phyloP scores from a whole-genome alignment of 441 rosid species.

The Adansonia rubrostipa region DNA sequence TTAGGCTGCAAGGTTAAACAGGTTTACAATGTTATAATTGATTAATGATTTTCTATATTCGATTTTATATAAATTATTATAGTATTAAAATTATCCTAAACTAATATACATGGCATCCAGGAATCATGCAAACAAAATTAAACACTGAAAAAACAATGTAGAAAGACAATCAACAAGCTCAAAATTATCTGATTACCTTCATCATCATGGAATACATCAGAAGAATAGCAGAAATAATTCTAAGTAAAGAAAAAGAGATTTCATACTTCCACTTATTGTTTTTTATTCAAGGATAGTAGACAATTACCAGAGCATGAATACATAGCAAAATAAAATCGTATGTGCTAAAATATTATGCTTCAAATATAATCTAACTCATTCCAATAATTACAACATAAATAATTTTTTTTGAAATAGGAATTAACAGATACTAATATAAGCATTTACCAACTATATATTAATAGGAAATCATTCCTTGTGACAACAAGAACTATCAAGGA shows the following conservation, averaged over 20 bases:
- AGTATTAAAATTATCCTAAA: neutral
- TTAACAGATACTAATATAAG: neutral
- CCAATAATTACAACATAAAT: neutral
- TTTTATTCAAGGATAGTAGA: conserved; percentile 3
- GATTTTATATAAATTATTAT: neutral
- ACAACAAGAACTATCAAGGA: neutral
- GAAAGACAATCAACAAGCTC: neutral
- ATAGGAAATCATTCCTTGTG: conserved; percentile 9
- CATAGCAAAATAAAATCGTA: neutral
- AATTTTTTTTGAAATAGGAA: neutral
- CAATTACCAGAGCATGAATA: neutral
- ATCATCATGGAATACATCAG: conserved; percentile 4
- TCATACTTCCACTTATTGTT: neutral
- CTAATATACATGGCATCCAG: conserved; percentile 1
- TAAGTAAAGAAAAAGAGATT: neutral
- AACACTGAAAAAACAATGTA: neutral
- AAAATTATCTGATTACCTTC: conserved; percentile 1
- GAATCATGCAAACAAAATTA: conserved; percentile 15
- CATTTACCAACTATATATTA: neutral
- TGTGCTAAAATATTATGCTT: neutral
- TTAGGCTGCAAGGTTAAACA: conserved; percentile 5
- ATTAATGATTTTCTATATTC: neutral
- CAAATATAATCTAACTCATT: neutral
- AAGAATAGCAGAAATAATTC: neutral
- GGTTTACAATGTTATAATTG: neutral